A percentile compares a stretch with the other conserved stretches of the same genome.
Evolutionary conservation across 805 yeast genomes (phyloP).

Genomic region (Blastobotrys chiropterorum): DNA sequence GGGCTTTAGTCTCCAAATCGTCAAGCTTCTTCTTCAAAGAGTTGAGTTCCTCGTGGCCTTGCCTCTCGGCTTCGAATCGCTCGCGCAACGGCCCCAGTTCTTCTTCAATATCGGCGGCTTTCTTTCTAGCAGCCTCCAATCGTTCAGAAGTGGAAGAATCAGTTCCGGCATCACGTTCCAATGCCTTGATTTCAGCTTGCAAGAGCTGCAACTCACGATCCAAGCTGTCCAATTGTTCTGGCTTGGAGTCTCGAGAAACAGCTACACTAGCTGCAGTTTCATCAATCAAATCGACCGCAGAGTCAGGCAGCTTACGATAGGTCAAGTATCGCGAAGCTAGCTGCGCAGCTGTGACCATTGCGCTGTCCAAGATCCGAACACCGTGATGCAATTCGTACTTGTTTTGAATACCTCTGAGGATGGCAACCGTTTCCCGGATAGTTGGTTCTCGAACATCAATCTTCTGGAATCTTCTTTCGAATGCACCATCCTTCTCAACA

Average conservation of each 20-base stretch:
- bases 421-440: slow-evolving; percentile 87
- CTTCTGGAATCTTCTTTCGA: slow-evolving; percentile 96
- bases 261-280: slow-evolving; percentile 97
- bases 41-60: slow-evolving; percentile 86
- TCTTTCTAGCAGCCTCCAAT: slow-evolving; percentile 68
- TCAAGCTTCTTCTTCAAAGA: slow-evolving; percentile 85
- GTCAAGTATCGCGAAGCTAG: slow-evolving; percentile 91
- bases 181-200: slow-evolving; percentile 93
- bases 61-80: slow-evolving; percentile 77
- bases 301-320: slow-evolving; percentile 92
- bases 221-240: slow-evolving; percentile 89
- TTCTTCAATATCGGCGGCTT: slow-evolving; percentile 78
- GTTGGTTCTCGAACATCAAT: slow-evolving; percentile 95
- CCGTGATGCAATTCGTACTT: slow-evolving; percentile 97
- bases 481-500: slow-evolving; percentile 95
- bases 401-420: slow-evolving; percentile 91
- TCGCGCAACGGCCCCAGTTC: slow-evolving; percentile 79
- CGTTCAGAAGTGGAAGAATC: slow-evolving; percentile 80
- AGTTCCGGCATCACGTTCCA: slow-evolving; percentile 91
- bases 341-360: slow-evolving; percentile 90
- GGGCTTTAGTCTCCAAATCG: slow-evolving; percentile 87
- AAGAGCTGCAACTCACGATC: slow-evolving; percentile 89
- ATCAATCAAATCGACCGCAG: slow-evolving; percentile 93
- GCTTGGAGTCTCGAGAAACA: slow-evolving; percentile 95
- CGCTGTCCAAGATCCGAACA: slow-evolving; percentile 90